Conservation (phyloP, 345 rosid genomes). For the Acer negundo region DNA sequence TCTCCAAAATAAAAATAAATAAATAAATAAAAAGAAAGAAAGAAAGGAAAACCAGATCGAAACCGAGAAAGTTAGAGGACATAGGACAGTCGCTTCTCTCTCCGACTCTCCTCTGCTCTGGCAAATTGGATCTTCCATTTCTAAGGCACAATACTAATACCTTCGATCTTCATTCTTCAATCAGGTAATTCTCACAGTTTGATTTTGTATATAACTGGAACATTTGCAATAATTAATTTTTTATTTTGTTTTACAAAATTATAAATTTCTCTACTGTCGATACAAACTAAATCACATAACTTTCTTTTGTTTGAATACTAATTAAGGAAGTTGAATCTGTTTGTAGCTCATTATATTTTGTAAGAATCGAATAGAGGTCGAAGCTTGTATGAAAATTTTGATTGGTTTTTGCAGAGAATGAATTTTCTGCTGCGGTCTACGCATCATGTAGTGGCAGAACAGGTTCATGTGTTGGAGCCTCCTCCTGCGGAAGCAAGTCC, state of each 20-base stretch:
- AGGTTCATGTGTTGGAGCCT: constrained; percentile 48
- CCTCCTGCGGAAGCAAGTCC: constrained; percentile 37
- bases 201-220: not conserved
- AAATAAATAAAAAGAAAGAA: too few species aligned
- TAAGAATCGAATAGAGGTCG: not conserved
- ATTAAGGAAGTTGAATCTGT: not conserved
- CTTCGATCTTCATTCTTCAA: constrained; percentile 3
- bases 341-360: not conserved
- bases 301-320: not conserved
- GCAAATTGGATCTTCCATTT: constrained; percentile 11
- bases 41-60: constrained; percentile 1
- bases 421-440: constrained; percentile 80
- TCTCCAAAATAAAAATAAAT: too few species aligned
- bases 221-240: not conserved
- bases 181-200: constrained; percentile 7
- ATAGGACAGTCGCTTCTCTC: not conserved
- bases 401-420: constrained; percentile 45
- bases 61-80: not conserved
- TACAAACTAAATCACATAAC: not conserved
- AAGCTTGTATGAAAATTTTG: not conserved
- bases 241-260: not conserved
- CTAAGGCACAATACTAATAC: not conserved
- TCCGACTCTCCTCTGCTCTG: not conserved
- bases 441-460: constrained; percentile 43
- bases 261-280: not conserved